Percentiles rank a stretch among this genome's conserved stretches.
These are phyloP conservation scores for Agrocybe chaxingu DNA, from an alignment of 768 basidiomycete species.

Conservation along the genomic window DNA sequence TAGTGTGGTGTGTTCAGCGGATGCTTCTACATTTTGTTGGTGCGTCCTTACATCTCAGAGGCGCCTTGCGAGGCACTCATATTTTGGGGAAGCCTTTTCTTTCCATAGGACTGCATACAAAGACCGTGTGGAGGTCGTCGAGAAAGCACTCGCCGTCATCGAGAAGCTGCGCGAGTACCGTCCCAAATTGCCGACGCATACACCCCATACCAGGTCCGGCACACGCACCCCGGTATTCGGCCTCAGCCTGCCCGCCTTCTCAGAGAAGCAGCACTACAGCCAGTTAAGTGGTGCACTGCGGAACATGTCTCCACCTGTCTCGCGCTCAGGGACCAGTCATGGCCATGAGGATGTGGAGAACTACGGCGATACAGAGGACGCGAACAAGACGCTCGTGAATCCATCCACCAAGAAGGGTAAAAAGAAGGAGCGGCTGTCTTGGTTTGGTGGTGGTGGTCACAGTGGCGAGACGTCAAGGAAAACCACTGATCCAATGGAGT, in stretches of 20 bases:
- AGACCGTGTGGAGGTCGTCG: constrained; percentile 64
- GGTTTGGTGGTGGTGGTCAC: constrained; percentile 6
- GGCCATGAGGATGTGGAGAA: constrained; percentile 17
- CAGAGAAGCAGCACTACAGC: constrained; percentile 46
- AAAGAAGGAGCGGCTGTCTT: constrained; percentile 12
- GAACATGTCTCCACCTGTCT: constrained; percentile 6
- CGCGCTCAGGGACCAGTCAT: constrained; percentile 7
- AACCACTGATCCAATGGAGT: background rate
- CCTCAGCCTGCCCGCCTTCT: constrained; percentile 24
- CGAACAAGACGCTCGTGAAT: constrained; percentile 11
- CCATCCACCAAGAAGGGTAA: constrained; percentile 14
- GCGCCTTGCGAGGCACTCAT: background rate
- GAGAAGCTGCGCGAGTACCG: constrained; percentile 67
- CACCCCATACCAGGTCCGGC: constrained; percentile 28
- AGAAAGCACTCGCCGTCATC: constrained; percentile 51
- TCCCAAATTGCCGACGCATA: constrained; percentile 36
- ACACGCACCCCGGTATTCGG: constrained; percentile 44
- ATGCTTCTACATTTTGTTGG: constrained; percentile 69
- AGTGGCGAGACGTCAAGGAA: background rate
- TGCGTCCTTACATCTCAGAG: constrained; percentile 13
- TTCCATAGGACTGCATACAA: constrained; percentile 78
- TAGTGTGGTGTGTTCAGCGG: constrained; percentile 59
- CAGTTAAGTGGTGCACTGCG: constrained; percentile 28
- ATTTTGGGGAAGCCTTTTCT: constrained; percentile 45
- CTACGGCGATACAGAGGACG: constrained; percentile 16